Conservation (phyloP, 225 moss, liverwort and hornwort species). For the Sphagnum contortum region DNA sequence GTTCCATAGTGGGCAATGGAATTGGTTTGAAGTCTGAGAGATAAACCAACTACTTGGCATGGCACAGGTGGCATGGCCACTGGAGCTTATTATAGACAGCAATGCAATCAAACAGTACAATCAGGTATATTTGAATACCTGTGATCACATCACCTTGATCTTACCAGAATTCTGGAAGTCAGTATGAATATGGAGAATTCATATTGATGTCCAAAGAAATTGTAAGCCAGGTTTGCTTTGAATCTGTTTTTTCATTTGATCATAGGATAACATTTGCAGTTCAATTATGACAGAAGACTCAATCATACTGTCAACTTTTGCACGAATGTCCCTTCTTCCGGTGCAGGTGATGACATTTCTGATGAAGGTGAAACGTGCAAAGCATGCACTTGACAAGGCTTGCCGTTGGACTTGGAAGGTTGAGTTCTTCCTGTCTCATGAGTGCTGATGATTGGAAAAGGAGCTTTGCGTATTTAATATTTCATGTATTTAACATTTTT, state of each 20-base stretch:
- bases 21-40: no score
- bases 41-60: no score
- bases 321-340: not conserved
- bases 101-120: slow-evolving; percentile 84
- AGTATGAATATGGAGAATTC: no score
- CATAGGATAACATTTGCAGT: no score
- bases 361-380: slow-evolving; percentile 97
- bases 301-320: no score
- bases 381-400: slow-evolving; percentile 98
- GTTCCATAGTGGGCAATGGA: no score
- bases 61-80: slow-evolving; percentile 87
- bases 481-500: no score
- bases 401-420: slow-evolving; percentile 99
- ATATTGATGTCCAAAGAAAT: no score
- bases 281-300: no score
- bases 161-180: not conserved
- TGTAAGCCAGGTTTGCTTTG: no score
- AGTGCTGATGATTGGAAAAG: not conserved
- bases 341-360: slow-evolving; percentile 91
- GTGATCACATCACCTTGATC: not conserved
- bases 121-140: slow-evolving; percentile 33
- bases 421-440: not conserved
- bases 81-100: slow-evolving; percentile 76
- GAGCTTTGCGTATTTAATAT: no score
- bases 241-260: no score